Evolutionary conservation across 768 basidiomycete species (phyloP), one percentile per base, ranked within the genome.

Genomic region (Scleroderma bovista): DNA sequence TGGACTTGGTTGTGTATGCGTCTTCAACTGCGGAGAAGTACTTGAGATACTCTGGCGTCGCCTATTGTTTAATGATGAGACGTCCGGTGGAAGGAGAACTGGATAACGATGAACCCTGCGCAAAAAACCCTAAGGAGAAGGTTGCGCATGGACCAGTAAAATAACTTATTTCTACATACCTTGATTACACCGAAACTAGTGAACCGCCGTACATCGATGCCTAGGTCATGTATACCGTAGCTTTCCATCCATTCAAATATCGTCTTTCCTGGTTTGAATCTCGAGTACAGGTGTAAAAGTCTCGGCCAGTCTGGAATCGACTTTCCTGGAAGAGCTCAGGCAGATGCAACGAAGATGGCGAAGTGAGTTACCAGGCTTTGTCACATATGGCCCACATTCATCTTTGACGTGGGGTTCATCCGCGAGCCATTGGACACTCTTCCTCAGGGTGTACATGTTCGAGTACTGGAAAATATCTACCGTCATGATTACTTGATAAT

Each of bases 181-280:
- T 99, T 99, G 71, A 99, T 95, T 20, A 98, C 89, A 6, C 96
- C 96, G 60, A 98, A 99, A 53, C 88, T 93, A 16, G 92, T 83
- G 66, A 99, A 96, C n/a, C 96, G 81, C 9, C 95, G 81, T 8
- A 90, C 78, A 63, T 99, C 96, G 46, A 98, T 85, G 2, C 89
- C 91, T 19, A 84, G 66, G 6, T 73, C 70, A 44, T 84, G 77
- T 16, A 93, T 80, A 19, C 83, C 72, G 58, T 92, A 75, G 37
- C 73, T 73, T 57, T 89, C 81, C 75, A 93, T 89, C 95, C 96
- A 99, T 39, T 90, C 83, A 23, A 80, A 77, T 5, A 98, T 75
- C 0, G 90, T 89, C 49, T 83, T 83, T 11, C 92, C 93, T 1
- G 90, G 82, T 57, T 83, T 82, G 19, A 99, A 70, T 36, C 87